Conservation (phyloP, 768 basidiomycete species). For the Tulasnella sp. region DNA sequence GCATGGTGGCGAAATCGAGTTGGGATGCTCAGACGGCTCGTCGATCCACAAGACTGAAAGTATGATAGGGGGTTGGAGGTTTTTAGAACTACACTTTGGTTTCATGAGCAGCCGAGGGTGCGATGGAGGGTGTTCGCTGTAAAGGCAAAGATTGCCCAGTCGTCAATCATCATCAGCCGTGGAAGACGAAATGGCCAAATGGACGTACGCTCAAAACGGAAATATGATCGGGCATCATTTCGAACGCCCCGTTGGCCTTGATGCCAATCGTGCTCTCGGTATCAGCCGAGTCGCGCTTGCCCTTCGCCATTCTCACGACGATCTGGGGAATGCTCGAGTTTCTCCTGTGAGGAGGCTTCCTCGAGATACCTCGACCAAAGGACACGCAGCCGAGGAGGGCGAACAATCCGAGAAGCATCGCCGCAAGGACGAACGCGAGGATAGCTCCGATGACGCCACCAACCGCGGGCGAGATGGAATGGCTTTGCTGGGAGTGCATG, state of each 20-base stretch:
- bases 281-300: conserved; percentile 23
- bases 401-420: neutral
- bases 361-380: neutral
- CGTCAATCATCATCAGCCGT: neutral
- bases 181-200: neutral
- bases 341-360: neutral
- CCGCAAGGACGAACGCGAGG: conserved; percentile 3
- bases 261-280: conserved; percentile 21
- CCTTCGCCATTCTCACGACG: conserved; percentile 2
- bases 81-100: neutral
- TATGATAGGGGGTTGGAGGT: neutral
- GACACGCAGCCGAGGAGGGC: neutral
- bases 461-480: neutral
- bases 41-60: neutral
- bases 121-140: neutral
- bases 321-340: conserved; percentile 7
- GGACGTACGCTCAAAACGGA: conserved; percentile 6
- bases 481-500: neutral
- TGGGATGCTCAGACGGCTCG: neutral
- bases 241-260: conserved; percentile 12
- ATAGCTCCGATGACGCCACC: conserved; percentile 26
- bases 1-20: neutral
- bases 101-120: neutral
- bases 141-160: neutral
- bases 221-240: conserved; percentile 25